Evolutionary conservation across 2,329 filamentous ascomycete species (phyloP), one percentile per base, ranked within the genome.

Genomic region (Fusarium sp.): DNA sequence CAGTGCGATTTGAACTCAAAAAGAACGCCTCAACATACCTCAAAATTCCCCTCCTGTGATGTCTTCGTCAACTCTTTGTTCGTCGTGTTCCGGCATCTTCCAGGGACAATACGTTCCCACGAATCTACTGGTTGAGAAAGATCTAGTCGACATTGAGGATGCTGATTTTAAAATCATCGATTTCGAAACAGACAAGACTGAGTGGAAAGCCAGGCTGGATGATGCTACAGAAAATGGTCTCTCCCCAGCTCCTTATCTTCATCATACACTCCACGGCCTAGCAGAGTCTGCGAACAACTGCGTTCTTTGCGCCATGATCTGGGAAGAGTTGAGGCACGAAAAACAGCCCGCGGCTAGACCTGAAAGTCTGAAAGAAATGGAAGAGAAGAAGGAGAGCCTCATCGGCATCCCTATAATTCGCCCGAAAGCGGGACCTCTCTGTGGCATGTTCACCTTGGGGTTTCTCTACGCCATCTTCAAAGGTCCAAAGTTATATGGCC

Each of bases 271-370:
- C 11, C 26, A 53, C 15, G 49, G 42, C 15, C 24, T 69, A 19
- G 42, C 24, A 24, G 39, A 53, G 19, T 63, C 58, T 21, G 43
- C 44, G 14, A 33, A 47, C 11, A 51, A n/a, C 5, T 69, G 67
- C n/a, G 67, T 57, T 13, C 51, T 70, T 31, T 70, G 66, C 22
- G 62, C 62, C 15, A 67, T 47, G 24, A 70, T 69, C n/a, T 70
- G 52, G 45, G 44, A 67, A n/a, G 38, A 42, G 15, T 24, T 63
- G 24, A 42, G 42, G 38, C 26, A 28, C 7, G 66, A 70, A 3
- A 19, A 44, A 17, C 34, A 61, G 11, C 17, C 19, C 26, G 19
- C 26, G 3, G 45, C 34, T n/a, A 22, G 21, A 1, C 43, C 43
- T 13, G 5, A 19, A 33, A 54, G 19, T 3, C 11, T 69, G 33